These are phyloP conservation scores for Boletus vermiculosoides DNA, from an alignment of 768 basidiomycete genomes.

Conservation along the genomic window DNA sequence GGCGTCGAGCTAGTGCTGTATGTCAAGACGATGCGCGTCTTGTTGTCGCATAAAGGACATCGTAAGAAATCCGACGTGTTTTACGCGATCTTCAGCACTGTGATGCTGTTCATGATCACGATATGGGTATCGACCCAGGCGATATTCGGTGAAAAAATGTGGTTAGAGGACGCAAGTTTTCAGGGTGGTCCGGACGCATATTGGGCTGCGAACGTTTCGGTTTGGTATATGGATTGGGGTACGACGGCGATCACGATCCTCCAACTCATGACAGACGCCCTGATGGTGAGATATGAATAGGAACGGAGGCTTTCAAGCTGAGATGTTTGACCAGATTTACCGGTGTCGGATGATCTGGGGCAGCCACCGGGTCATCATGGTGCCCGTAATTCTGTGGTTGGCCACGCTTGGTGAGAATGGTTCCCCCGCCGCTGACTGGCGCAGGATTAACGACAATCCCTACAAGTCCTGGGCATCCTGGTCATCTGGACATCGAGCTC, in stretches of 20 bases:
- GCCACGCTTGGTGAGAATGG: constrained; percentile 25
- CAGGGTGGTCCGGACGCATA: constrained; percentile 39
- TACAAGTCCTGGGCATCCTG: constrained; percentile 19
- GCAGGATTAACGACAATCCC: background rate
- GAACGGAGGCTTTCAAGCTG: background rate
- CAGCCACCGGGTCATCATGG: constrained; percentile 12
- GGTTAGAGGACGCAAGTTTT: constrained; percentile 32
- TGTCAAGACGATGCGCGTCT: constrained; percentile 21
- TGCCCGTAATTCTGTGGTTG: constrained; percentile 25
- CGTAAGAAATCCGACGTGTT: constrained; percentile 15
- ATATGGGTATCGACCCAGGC: constrained; percentile 29
- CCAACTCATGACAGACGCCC: constrained; percentile 37
- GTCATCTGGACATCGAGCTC: constrained; percentile 14
- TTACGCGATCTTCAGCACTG: constrained; percentile 26
- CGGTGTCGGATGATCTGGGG: constrained; percentile 39
- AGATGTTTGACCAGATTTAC: constrained; percentile 32
- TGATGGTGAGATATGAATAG: constrained; percentile 33
- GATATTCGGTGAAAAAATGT: constrained; percentile 37
- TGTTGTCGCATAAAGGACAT: constrained; percentile 7
- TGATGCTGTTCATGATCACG: constrained; percentile 34
- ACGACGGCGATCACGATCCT: constrained; percentile 28
- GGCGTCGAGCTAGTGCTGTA: constrained; percentile 28
- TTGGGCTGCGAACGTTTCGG: constrained; percentile 23
- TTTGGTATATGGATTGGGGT: constrained; percentile 34
- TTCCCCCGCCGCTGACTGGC: background rate